A percentile compares a stretch with the other conserved stretches of the same genome.
Evolutionary conservation across 2,329 filamentous ascomycete species (phyloP).

Genomic region (Neopestalotiopsis rosae): DNA sequence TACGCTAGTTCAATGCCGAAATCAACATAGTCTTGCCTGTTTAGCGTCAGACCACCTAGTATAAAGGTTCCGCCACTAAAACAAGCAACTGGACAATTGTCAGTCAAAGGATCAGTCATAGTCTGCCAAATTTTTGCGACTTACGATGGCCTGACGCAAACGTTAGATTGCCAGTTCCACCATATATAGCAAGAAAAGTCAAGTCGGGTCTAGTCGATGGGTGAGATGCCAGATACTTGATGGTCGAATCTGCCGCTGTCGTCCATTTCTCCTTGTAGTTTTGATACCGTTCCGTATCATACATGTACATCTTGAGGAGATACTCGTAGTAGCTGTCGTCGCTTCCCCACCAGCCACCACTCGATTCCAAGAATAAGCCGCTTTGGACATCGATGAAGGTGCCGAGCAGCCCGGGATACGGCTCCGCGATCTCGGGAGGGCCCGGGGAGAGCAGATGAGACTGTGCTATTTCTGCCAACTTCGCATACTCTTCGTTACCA

Average conservation of each 20-base stretch:
- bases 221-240: slow-evolving; percentile 73
- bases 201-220: slow-evolving; percentile 71
- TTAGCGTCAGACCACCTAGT: slow-evolving; percentile 75
- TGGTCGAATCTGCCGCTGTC: slow-evolving; percentile 75
- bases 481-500: slow-evolving; percentile 68
- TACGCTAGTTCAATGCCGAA: slow-evolving; percentile 76
- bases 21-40: slow-evolving; percentile 68
- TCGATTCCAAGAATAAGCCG: slow-evolving; percentile 69
- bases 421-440: slow-evolving; percentile 63
- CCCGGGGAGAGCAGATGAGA: slow-evolving; percentile 71
- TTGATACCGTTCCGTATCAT: slow-evolving; percentile 69
- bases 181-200: slow-evolving; percentile 70
- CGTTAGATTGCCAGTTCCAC: slow-evolving; percentile 44
- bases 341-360: slow-evolving; percentile 78
- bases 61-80: slow-evolving; percentile 88
- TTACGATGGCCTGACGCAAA: slow-evolving; percentile 57
- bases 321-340: slow-evolving; percentile 89
- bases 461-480: slow-evolving; percentile 71
- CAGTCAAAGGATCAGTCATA: neutral
- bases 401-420: slow-evolving; percentile 79
- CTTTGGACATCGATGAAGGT: slow-evolving; percentile 67
- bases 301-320: slow-evolving; percentile 88
- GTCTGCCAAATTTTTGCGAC: slow-evolving; percentile 24
- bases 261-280: slow-evolving; percentile 77
- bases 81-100: slow-evolving; percentile 66